Conservation (phyloP, 345 rosid genomes). For the Rubroshorea leprosula region DNA sequence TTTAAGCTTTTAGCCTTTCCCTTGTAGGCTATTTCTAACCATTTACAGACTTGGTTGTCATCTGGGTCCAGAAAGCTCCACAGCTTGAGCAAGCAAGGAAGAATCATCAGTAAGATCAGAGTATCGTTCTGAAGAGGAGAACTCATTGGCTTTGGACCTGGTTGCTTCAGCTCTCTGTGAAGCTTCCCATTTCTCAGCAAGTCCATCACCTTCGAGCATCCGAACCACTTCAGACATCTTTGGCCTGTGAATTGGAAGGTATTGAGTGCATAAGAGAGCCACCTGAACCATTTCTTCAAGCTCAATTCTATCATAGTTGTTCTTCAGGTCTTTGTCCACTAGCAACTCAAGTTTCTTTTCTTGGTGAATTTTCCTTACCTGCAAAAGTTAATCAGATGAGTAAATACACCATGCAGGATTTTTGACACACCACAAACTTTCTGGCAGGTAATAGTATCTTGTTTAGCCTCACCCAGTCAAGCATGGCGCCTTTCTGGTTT, state of each 20-base stretch:
- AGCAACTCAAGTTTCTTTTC: slow-evolving; percentile 22
- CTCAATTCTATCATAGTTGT: slow-evolving; percentile 19
- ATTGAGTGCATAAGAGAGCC: slow-evolving; percentile 29
- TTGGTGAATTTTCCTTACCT: slow-evolving; percentile 19
- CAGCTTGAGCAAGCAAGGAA: slow-evolving; percentile 56
- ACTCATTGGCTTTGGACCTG: slow-evolving; percentile 50
- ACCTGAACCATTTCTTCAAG: slow-evolving; percentile 29
- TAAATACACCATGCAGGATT: too few relatives aligned
- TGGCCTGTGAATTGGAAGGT: slow-evolving; percentile 24
- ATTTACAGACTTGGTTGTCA: slow-evolving; percentile 26
- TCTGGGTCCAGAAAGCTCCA: slow-evolving; percentile 94
- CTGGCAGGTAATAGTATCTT: too few relatives aligned
- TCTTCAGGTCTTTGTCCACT: slow-evolving; percentile 24
- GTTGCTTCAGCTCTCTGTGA: slow-evolving; percentile 41
- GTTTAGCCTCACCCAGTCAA: slow-evolving; percentile 75
- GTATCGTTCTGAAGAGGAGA: slow-evolving; percentile 63
- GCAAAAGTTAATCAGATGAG: neutral
- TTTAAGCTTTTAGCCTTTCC: neutral
- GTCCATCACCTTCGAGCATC: slow-evolving; percentile 31
- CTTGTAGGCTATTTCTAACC: neutral
- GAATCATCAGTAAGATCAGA: slow-evolving; percentile 89
- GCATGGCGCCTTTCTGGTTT: slow-evolving; percentile 80
- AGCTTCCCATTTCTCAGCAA: slow-evolving; percentile 34
- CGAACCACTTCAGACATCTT: slow-evolving; percentile 30
- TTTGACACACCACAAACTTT: too few relatives aligned